Percentiles rank a stretch among this genome's conserved stretches.
These are phyloP conservation scores for Coprinopsis cinerea DNA, from an alignment of 768 basidiomycete genomes.

Conservation along the genomic window DNA sequence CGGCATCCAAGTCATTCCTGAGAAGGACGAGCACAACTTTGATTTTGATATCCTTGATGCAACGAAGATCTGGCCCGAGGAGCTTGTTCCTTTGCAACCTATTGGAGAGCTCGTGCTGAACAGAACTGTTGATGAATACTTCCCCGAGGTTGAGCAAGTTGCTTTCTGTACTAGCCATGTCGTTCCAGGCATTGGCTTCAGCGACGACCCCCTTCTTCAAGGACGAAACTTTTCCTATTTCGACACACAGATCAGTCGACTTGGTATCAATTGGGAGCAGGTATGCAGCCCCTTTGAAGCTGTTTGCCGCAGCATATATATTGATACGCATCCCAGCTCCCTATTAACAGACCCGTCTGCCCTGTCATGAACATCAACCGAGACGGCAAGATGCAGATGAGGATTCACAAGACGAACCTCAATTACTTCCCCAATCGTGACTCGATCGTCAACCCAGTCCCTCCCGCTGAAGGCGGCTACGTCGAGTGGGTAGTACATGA, in stretches of 20 bases:
- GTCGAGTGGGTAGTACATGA: conserved; percentile 34
- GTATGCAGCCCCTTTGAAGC: conserved; percentile 22
- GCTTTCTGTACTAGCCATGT: conserved; percentile 80
- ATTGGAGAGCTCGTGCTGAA: conserved; percentile 73
- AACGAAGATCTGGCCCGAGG: conserved; percentile 84
- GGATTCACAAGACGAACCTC: conserved; percentile 49
- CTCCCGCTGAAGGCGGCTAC: conserved; percentile 50
- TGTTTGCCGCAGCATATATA: background rate
- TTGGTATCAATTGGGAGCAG: conserved; percentile 78
- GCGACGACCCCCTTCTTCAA: conserved; percentile 76
- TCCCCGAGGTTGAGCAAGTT: conserved; percentile 83
- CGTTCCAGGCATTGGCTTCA: conserved; percentile 65
- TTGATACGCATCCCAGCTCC: conserved; percentile 38
- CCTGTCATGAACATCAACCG: conserved; percentile 68
- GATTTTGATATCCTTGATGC: conserved; percentile 86
- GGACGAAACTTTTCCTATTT: conserved; percentile 84
- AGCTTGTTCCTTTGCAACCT: conserved; percentile 67
- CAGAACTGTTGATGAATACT: conserved; percentile 66
- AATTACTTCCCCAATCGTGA: conserved; percentile 87
- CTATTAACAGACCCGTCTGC: conserved; percentile 78
- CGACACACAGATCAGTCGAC: conserved; percentile 76
- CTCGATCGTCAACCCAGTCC: conserved; percentile 40
- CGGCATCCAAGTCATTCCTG: conserved; percentile 66
- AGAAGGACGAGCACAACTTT: conserved; percentile 71
- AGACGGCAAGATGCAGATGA: conserved; percentile 52